A percentile compares a stretch with the other conserved stretches of the same genome.
phyloP scores from a whole-genome alignment of 352 stramenopile species.

The Phytophthora pisi region DNA sequence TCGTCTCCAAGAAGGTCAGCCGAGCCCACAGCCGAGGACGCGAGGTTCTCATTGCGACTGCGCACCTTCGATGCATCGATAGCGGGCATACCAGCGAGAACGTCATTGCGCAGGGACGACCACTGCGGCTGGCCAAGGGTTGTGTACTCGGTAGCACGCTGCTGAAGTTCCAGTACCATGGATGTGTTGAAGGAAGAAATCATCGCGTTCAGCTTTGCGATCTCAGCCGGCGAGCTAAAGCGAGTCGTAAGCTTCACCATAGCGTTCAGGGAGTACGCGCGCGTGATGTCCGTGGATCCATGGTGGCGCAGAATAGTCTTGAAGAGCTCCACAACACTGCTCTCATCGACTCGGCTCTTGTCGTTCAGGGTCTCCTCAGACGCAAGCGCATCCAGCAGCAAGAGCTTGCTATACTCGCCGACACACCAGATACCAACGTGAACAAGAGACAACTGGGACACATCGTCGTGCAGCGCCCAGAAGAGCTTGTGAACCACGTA shows the following conservation, averaged over 20 bases:
- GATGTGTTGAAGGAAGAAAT: conserved; percentile 92
- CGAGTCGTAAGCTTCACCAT: conserved; percentile 96
- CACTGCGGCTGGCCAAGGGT: conserved; percentile 86
- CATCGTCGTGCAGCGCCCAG: conserved; percentile 95
- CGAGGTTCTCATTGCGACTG: conserved; percentile 61
- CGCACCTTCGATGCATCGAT: conserved; percentile 91
- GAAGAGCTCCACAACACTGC: conserved; percentile 73
- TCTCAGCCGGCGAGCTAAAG: conserved; percentile 76
- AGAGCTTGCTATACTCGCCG: conserved; percentile 95
- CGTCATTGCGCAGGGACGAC: conserved; percentile 78
- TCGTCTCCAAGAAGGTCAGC: conserved; percentile 89
- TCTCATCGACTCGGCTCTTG: conserved; percentile 74
- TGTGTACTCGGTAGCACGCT: conserved; percentile 96
- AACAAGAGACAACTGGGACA: conserved; percentile 95
- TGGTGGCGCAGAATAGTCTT: conserved; percentile 85
- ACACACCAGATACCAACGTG: conserved; percentile 98
- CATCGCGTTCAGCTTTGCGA: conserved; percentile 82
- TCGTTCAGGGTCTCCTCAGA: conserved; percentile 69
- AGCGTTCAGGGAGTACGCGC: conserved; percentile 85
- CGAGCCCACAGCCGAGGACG: conserved; percentile 36
- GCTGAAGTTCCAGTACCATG: conserved; percentile 96
- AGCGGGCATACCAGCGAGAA: conserved; percentile 94
- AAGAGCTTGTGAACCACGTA: conserved; percentile 98
- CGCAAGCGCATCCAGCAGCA: conserved; percentile 75
- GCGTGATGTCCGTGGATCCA: conserved; percentile 80